Conservation (phyloP, 345 rosid genomes). For the Xanthoceras sorbifolium region DNA sequence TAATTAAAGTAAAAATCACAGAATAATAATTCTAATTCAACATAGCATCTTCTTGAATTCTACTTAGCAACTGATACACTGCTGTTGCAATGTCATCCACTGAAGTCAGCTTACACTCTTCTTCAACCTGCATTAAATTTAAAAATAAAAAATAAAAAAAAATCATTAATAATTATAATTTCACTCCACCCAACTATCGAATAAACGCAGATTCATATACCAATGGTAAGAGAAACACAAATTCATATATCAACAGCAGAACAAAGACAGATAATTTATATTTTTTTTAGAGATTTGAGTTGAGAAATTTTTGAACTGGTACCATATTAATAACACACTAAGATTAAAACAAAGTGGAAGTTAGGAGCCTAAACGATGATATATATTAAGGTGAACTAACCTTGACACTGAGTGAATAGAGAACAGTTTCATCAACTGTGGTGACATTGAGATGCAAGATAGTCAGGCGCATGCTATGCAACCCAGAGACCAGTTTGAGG, state of each 20-base stretch:
- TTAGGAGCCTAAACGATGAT: neutral
- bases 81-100: slow-evolving; percentile 80
- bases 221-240: too few species aligned
- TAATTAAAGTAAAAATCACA: slow-evolving; percentile 4
- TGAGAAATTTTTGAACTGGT: too few species aligned
- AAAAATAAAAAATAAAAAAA: neutral
- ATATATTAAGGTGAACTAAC: slow-evolving; percentile 31
- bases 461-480: slow-evolving; percentile 62
- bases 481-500: slow-evolving; percentile 60
- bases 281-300: too few species aligned
- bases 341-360: neutral
- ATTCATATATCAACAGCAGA: too few species aligned
- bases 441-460: slow-evolving; percentile 84
- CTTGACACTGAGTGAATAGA: slow-evolving; percentile 81
- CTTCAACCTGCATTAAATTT: slow-evolving; percentile 71
- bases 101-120: slow-evolving; percentile 70
- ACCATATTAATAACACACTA: neutral
- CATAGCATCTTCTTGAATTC: slow-evolving; percentile 56
- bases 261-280: too few species aligned
- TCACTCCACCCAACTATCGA: too few species aligned
- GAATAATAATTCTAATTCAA: slow-evolving; percentile 17
- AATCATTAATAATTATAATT: too few species aligned
- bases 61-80: slow-evolving; percentile 58
- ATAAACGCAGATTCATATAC: too few species aligned
- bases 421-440: slow-evolving; percentile 59